These are phyloP conservation scores for Pseudogymnoascus sp. DNA, from an alignment of 2,329 filamentous ascomycete species.

Conservation along the genomic window DNA sequence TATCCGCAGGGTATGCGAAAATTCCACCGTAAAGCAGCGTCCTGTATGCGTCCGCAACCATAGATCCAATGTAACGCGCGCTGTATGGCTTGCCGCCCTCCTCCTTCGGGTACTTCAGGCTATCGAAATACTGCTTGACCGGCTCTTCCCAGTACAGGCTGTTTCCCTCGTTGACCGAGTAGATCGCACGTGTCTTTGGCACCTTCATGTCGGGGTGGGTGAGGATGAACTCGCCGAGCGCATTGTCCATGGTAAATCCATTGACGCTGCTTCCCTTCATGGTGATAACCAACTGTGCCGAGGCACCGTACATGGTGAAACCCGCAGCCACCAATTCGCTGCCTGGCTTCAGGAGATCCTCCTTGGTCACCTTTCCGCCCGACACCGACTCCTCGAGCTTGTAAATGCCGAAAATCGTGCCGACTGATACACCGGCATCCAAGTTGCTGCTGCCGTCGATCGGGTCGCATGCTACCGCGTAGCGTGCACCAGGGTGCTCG, in stretches of 20 bases:
- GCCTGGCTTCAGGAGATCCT: constrained; percentile 82
- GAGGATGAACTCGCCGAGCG: constrained; percentile 96
- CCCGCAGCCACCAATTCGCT: constrained; percentile 87
- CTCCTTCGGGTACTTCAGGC: constrained; percentile 68
- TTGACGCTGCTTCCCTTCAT: constrained; percentile 91
- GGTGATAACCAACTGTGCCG: constrained; percentile 90
- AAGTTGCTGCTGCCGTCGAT: constrained; percentile 98
- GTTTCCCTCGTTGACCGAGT: constrained; percentile 98
- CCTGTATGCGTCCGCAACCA: constrained; percentile 97
- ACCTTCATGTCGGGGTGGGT: constrained; percentile 92
- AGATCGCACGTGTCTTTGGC: constrained; percentile 73
- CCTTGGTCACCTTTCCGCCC: constrained; percentile 61
- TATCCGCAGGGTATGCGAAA: constrained; percentile 95
- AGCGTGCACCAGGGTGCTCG: constrained; percentile 65
- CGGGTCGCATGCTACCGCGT: constrained; percentile 93
- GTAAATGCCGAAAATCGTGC: constrained; percentile 94
- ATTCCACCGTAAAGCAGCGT: constrained; percentile 93
- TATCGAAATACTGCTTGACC: constrained; percentile 81
- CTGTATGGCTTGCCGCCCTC: constrained; percentile 81
- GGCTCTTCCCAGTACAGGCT: constrained; percentile 89
- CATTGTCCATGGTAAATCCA: constrained; percentile 95
- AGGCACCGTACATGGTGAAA: constrained; percentile 99
- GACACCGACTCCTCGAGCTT: constrained; percentile 58
- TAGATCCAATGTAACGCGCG: constrained; percentile 89
- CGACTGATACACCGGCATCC: constrained; percentile 93